Conservation (phyloP, 805 yeast species). For the Teunomyces aglyptinius region DNA sequence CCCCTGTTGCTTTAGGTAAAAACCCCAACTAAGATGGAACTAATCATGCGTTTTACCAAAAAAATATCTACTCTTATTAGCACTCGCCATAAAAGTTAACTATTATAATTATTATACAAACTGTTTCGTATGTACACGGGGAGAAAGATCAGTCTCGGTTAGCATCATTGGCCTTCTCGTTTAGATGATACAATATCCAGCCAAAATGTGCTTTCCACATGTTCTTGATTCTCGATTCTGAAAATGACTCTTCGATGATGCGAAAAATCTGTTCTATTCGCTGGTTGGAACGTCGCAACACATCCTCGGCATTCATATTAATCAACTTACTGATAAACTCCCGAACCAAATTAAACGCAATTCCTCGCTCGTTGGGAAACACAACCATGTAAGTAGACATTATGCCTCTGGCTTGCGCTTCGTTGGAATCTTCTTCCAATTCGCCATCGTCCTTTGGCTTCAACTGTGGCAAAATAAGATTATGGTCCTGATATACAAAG, state of each 20-base stretch:
- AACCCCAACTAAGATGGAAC: neutral
- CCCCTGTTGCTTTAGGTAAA: neutral
- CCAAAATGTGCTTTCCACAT: conserved; percentile 18
- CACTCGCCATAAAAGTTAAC: neutral
- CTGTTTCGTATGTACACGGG: conserved; percentile 1
- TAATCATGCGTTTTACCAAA: neutral
- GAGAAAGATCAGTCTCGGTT: neutral
- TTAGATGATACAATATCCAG: conserved; percentile 12
- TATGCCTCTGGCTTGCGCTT: neutral
- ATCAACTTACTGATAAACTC: conserved; percentile 17
- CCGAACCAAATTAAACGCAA: conserved; percentile 20
- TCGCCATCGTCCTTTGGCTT: neutral
- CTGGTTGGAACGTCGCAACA: conserved; percentile 7
- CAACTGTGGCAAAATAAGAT: conserved; percentile 3
- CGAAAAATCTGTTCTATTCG: conserved; percentile 16
- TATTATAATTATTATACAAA: conserved; percentile 1
- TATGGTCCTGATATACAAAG: conserved; percentile 9
- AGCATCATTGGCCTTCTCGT: neutral
- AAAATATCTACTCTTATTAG: neutral
- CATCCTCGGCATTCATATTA: conserved; percentile 5
- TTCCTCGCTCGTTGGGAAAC: conserved; percentile 20
- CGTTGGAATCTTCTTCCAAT: neutral
- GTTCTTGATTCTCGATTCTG: conserved; percentile 15
- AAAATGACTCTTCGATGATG: conserved; percentile 18
- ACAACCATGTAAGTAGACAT: conserved; percentile 9